Conservation (phyloP, 2,329 filamentous ascomycete genomes). For the Gaeumannomyces sp. region DNA sequence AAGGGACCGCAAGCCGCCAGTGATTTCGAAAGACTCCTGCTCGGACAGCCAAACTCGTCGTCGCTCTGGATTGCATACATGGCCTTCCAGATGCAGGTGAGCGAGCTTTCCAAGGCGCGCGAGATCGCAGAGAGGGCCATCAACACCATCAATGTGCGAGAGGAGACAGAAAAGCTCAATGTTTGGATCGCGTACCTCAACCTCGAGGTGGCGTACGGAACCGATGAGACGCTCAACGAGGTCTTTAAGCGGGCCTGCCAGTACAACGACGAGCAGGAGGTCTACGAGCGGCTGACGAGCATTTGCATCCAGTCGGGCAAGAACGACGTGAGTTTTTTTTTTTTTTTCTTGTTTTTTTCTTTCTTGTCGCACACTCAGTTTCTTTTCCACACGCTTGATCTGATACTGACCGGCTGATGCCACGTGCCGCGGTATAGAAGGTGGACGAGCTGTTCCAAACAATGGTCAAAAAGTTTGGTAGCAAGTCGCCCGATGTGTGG, state of each 20-base stretch:
- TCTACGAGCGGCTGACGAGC: slow-evolving; percentile 82
- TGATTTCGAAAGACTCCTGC: slow-evolving; percentile 88
- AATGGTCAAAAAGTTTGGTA: slow-evolving; percentile 85
- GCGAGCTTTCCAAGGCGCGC: slow-evolving; percentile 80
- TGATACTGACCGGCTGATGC: neutral
- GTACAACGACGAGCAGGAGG: slow-evolving; percentile 86
- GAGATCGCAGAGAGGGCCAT: slow-evolving; percentile 87
- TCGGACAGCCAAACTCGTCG: slow-evolving; percentile 90
- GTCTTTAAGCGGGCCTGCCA: slow-evolving; percentile 90
- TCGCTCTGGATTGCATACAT: slow-evolving; percentile 95
- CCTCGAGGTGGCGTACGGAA: slow-evolving; percentile 85
- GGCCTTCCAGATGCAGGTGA: slow-evolving; percentile 94
- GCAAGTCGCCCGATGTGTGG: slow-evolving; percentile 75
- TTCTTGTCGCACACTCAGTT: neutral
- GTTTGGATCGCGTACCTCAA: slow-evolving; percentile 94
- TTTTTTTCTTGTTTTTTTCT: neutral
- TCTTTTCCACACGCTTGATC: neutral
- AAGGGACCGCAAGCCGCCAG: slow-evolving; percentile 83
- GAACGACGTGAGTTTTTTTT: slow-evolving; percentile 56
- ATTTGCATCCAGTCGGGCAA: slow-evolving; percentile 94
- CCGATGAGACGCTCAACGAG: slow-evolving; percentile 72
- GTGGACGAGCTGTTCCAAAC: slow-evolving; percentile 82
- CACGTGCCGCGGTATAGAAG: slow-evolving; percentile 48
- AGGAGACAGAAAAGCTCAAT: slow-evolving; percentile 89
- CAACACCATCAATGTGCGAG: slow-evolving; percentile 82